Evolutionary conservation across 192 early-diverging fungal species (phyloP), one percentile per base, ranked within the genome.

Genomic region (Oehlia diaphana): DNA sequence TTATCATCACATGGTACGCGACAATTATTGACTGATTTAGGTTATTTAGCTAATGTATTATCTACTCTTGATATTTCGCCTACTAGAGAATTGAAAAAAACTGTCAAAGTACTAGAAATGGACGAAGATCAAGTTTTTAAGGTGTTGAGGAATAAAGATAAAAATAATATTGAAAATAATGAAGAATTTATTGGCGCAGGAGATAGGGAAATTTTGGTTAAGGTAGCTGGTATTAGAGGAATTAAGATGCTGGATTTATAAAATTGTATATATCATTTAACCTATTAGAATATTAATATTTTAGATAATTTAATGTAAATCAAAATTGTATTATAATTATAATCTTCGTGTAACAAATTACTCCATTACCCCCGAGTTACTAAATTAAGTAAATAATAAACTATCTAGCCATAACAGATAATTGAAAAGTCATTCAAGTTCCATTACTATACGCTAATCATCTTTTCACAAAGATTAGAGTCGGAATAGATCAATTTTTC

Each of bases 11-110:
- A 75, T 63, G 74, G 74, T 39, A 63, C 28, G 9, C 50, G 23
- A 63, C 74, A 75, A 63, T 63, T 75, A 37, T 63, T 75, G 28
- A 75, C 74, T n/a, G 74, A 75, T 75, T 39, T 75, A 39, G 74
- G 74, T 19, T 75, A 75, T 75, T 63, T 75, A 28, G 63, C 74
- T 33, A 75, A 75, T 39, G 74, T 75, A 16, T 47, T 75, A n/a
- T 50, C 44, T 37, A 61, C 74, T 21, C 44, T 75, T 10, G 74
- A 75, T 63, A 75, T 75, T 63, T 33, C 31, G 10, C 58, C 61
- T 37, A 63, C 37, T 5, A 75, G 37, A 4, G 74, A 75, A 39
- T 10, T 75, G 16, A 1, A n/a, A 9, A 63, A 39, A 26, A 63
- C 37, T 63, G 28, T 44, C 9, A 75, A 75, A 75, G 74, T 75